These are phyloP conservation scores for Coniosporium apollinis DNA, from an alignment of 495 filamentous ascomycete genomes.

Conservation along the genomic window DNA sequence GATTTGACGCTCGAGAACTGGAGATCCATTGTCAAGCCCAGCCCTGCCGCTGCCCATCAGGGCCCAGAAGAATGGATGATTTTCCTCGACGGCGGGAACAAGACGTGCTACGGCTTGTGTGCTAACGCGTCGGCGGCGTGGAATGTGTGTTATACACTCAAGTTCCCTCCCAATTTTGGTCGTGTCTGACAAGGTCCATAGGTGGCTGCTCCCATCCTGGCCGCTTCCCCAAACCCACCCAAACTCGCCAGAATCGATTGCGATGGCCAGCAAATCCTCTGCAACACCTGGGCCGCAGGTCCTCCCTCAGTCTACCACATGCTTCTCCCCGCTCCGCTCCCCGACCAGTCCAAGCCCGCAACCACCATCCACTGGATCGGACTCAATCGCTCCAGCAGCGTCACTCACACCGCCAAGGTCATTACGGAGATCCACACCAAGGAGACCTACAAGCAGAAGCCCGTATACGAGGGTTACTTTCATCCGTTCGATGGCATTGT, in stretches of 20 bases:
- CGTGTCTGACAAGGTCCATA: conserved; percentile 32
- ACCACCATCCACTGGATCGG: conserved; percentile 20
- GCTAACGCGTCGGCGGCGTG: conserved; percentile 34
- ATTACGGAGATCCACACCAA: conserved; percentile 36
- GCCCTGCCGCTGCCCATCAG: conserved; percentile 32
- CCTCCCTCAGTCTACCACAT: conserved; percentile 58
- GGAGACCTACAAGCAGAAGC: conserved; percentile 39
- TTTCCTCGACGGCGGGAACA: conserved; percentile 68
- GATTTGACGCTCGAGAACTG: conserved; percentile 57
- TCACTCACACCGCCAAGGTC: conserved; percentile 16
- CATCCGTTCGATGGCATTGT: conserved; percentile 68
- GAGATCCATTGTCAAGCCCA: conserved; percentile 47
- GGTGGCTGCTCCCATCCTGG: conserved; percentile 53
- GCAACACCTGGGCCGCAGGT: conserved; percentile 61
- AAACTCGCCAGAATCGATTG: conserved; percentile 63
- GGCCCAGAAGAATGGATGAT: conserved; percentile 65
- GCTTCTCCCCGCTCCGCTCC: conserved; percentile 43
- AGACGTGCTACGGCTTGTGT: conserved; percentile 63
- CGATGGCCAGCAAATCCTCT: conserved; percentile 61
- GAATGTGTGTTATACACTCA: conserved; percentile 33
- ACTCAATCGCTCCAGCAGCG: conserved; percentile 21
- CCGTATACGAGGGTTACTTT: conserved; percentile 51
- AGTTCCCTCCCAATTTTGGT: too few relatives aligned
- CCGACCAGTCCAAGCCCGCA: conserved; percentile 23
- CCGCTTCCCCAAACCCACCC: conserved; percentile 46